Conservation (phyloP, 345 rosid genomes). For the Carallia pectinifolia region DNA sequence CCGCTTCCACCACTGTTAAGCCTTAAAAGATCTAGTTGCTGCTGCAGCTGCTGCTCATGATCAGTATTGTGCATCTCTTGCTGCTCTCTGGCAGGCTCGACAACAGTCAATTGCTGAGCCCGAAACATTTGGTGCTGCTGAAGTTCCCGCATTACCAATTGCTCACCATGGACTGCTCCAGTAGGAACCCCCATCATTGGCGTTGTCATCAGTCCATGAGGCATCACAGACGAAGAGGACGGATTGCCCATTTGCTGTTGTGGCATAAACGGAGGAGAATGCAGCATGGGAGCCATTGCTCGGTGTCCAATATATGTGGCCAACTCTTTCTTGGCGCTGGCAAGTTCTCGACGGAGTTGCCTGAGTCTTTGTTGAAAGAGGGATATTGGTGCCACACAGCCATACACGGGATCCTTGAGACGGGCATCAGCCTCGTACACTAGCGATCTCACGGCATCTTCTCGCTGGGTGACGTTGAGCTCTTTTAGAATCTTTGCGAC, state of each 20-base stretch:
- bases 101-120: constrained; percentile 56
- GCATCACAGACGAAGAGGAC: constrained; percentile 31
- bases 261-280: constrained; percentile 26
- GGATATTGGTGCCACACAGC: constrained; percentile 74
- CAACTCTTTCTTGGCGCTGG: constrained; percentile 56
- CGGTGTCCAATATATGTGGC: constrained; percentile 47
- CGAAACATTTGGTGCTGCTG: constrained; percentile 51
- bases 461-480: constrained; percentile 45
- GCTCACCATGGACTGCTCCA: constrained; percentile 26
- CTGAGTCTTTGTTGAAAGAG: constrained; percentile 64
- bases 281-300: constrained; percentile 47
- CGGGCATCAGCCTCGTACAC: constrained; percentile 78
- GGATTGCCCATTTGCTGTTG: constrained; percentile 36
- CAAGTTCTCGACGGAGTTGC: constrained; percentile 47
- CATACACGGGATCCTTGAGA: constrained; percentile 76
- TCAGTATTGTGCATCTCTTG: constrained; percentile 54
- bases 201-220: constrained; percentile 38
- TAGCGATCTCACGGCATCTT: constrained; percentile 78
- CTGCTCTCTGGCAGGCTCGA: constrained; percentile 53
- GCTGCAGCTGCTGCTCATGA: constrained; percentile 42
- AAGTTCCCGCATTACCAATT: constrained; percentile 37
- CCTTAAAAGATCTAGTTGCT: constrained; percentile 48
- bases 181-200: constrained; percentile 55
- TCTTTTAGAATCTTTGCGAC: constrained; percentile 71
- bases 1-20: constrained; percentile 24